A percentile compares a stretch with the other conserved stretches of the same genome.
Evolutionary conservation across 306 rosid genomes (phyloP).

Genomic region (Potentilla sterilis): DNA sequence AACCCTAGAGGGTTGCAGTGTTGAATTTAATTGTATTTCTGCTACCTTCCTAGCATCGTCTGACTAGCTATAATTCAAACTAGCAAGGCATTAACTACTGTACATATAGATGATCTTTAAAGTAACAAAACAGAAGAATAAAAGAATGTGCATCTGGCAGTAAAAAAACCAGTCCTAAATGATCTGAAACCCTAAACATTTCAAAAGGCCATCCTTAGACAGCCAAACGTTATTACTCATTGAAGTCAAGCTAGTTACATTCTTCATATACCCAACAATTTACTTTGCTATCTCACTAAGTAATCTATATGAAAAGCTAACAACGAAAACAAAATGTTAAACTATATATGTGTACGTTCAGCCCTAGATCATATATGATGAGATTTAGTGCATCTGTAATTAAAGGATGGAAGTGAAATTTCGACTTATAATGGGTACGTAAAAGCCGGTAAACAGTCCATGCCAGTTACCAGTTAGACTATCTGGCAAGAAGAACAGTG

Average conservation of each 20-base stretch:
- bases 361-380: neutral
- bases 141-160: neutral
- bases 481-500: neutral
- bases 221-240: neutral
- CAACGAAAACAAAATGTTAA: neutral
- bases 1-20: neutral
- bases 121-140: neutral
- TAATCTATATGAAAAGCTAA: neutral
- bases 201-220: neutral
- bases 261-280: neutral
- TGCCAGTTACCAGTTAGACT: neutral
- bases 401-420: neutral
- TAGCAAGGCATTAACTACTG: neutral
- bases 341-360: neutral
- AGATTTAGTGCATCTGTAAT: neutral
- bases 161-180: neutral
- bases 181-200: slow-evolving; percentile 2
- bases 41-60: neutral
- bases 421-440: neutral
- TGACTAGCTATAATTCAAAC: neutral
- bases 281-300: neutral
- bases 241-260: neutral
- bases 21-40: neutral
- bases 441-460: neutral
- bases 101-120: neutral